Percentiles rank a stretch among this genome's conserved stretches.
phyloP scores from a whole-genome alignment of 2,329 filamentous ascomycete species.

The Pseudogymnoascus sp. region DNA sequence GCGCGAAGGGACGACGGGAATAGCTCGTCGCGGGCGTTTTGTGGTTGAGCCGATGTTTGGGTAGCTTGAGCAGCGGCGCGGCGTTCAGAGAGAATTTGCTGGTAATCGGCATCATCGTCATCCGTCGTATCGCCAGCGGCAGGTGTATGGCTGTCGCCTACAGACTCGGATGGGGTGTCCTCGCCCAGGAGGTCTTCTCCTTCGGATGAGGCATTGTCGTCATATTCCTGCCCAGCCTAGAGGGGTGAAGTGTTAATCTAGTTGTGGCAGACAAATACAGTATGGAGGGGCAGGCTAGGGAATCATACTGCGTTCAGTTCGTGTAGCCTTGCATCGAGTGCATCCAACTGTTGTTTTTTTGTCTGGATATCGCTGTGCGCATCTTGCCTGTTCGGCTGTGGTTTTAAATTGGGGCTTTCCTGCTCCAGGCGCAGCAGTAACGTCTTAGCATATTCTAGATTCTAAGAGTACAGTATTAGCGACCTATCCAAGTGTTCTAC shows the following conservation, averaged over 20 bases:
- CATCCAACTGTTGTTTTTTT: constrained; percentile 60
- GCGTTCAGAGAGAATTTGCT: constrained; percentile 11
- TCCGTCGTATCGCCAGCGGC: constrained; percentile 17
- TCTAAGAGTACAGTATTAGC: constrained; percentile 39
- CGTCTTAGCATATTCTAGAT: constrained; percentile 63
- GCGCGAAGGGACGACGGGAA: constrained; percentile 19
- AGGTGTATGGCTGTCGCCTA: constrained; percentile 43
- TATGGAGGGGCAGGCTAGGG: neutral
- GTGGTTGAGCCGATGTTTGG: constrained; percentile 7
- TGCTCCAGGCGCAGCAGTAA: constrained; percentile 66
- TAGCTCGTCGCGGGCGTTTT: constrained; percentile 11
- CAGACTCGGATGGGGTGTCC: constrained; percentile 44
- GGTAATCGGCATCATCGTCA: constrained; percentile 3
- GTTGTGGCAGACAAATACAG: constrained; percentile 22
- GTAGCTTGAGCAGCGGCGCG: neutral
- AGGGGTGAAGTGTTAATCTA: constrained; percentile 14
- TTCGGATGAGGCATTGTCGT: constrained; percentile 34
- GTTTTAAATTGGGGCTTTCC: constrained; percentile 53
- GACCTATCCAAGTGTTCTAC: neutral
- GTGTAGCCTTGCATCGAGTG: constrained; percentile 56
- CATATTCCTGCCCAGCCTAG: constrained; percentile 13
- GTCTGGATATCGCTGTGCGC: constrained; percentile 55
- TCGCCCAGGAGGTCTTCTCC: constrained; percentile 51
- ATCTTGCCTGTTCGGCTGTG: constrained; percentile 50
- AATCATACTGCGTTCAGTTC: constrained; percentile 56